Evolutionary conservation across 2,329 filamentous ascomycete genomes (phyloP).

Genomic region (Fusarium sp.): DNA sequence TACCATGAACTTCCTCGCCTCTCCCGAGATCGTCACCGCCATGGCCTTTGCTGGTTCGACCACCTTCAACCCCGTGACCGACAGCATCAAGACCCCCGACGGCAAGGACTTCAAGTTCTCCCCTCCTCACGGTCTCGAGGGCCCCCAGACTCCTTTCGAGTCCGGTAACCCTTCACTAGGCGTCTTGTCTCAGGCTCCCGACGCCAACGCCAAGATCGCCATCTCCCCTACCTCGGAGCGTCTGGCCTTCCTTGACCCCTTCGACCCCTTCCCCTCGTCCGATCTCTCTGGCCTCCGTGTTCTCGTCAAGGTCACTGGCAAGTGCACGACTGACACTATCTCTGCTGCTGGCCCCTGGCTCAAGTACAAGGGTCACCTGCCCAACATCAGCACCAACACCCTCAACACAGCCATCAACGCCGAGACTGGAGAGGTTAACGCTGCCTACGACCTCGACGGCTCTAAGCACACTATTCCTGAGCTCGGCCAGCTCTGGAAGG

Average conservation of each 20-base stretch:
- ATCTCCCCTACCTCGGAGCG: constrained; percentile 89
- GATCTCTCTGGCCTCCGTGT: constrained; percentile 83
- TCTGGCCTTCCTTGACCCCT: constrained; percentile 89
- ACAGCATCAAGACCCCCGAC: constrained; percentile 78
- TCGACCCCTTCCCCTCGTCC: constrained; percentile 77
- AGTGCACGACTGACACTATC: constrained; percentile 98
- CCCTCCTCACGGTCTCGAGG: constrained; percentile 74
- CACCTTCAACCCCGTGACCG: constrained; percentile 95
- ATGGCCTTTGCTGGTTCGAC: constrained; percentile 93
- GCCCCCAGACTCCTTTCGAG: constrained; percentile 72
- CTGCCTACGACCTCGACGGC: constrained; percentile 86
- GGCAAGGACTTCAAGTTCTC: constrained; percentile 86
- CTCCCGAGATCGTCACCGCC: constrained; percentile 94
- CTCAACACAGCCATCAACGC: constrained; percentile 94
- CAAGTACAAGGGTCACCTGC: constrained; percentile 98
- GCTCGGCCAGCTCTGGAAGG: constrained; percentile 83
- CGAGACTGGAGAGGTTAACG: constrained; percentile 90
- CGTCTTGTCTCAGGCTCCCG: constrained; percentile 74
- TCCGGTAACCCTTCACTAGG: constrained; percentile 76
- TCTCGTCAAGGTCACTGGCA: constrained; percentile 94
- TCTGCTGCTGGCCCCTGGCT: constrained; percentile 94
- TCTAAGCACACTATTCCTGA: constrained; percentile 80
- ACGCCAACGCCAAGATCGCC: constrained; percentile 73
- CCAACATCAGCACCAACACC: constrained; percentile 97
- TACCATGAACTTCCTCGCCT: constrained; percentile 99